phyloP scores from a whole-genome alignment of 371 early-diverging fungal species.

The Encephalitozoon hellem region DNA sequence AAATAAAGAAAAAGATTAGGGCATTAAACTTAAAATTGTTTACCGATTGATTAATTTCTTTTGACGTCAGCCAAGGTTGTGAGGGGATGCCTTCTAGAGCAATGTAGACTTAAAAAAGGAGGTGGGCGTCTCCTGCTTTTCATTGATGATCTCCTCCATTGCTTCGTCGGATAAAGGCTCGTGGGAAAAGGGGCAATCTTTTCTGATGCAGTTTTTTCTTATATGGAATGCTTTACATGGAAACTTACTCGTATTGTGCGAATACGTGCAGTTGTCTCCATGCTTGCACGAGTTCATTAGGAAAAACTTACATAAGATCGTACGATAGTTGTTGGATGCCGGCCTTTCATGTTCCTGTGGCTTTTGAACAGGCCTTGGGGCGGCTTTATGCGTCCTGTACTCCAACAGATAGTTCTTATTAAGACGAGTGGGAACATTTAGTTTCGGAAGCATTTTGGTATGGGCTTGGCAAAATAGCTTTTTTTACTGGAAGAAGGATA shows the following conservation, averaged over 20 bases:
- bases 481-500: background rate
- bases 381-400: background rate
- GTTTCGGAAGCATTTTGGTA: conserved; percentile 25
- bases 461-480: background rate
- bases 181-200: conserved; percentile 57
- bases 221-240: conserved; percentile 58
- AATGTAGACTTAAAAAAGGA: background rate
- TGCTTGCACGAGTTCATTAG: conserved; percentile 56
- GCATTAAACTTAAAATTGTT: background rate
- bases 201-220: conserved; percentile 54
- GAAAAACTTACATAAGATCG: conserved; percentile 59
- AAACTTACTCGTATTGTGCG: conserved; percentile 56
- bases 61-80: background rate
- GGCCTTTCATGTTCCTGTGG: background rate
- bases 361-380: background rate
- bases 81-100: background rate
- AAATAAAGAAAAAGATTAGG: background rate
- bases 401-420: conserved; percentile 25
- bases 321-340: conserved; percentile 45
- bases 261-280: conserved; percentile 58
- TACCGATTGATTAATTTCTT: background rate
- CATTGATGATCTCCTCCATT: background rate
- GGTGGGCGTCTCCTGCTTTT: background rate
- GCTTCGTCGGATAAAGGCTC: conserved; percentile 47
- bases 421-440: conserved; percentile 26